Evolutionary conservation across 2,329 filamentous ascomycete species (phyloP), one percentile per base, ranked within the genome.

Genomic region (Aspergillus felis): DNA sequence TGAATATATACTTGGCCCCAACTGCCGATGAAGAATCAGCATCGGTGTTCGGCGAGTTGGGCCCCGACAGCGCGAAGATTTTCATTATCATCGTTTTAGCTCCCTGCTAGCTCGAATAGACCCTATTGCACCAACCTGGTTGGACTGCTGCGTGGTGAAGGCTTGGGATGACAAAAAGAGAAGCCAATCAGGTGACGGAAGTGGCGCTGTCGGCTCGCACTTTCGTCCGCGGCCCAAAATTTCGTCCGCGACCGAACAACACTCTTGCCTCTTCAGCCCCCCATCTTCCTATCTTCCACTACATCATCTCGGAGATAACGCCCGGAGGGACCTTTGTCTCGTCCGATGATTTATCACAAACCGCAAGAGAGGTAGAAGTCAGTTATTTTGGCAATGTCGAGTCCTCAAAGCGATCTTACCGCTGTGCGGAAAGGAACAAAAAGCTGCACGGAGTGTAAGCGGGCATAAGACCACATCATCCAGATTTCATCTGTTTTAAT

Each of bases 381-480:
- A 6, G 8, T 8, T 24, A 14, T 17, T 24, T 51, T 9, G 17
- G 12, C 27, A 20, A 63, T 63, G 56, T 52, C 57, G 9, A 52
- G 50, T 44, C 51, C 27, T 7, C 54, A 57, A 29, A 51, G 35
- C 35, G 41, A 55, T 10, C 4, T 24, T 1, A 47, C 5, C 20
- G 48, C 50, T 12, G 24, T 56, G 25, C 57, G 61, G 12, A 64
- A 59, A 41, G 62, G 62, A 10, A 63, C 62, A 8, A 64, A 57
- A 41, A 64, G 62, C 51, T 64, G 62, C 59, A 61, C 59, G 12
- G 62, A 64, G 47, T 64, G 62, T 64, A 59, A 38, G 58, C 59
- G 44, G 32, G 24, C n/a, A 20, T 49, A 12, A 4, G 5, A 46
- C 7, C 5, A 22, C 48, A n/a, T 22, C 25, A 38, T 52, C 17